phyloP scores from a whole-genome alignment of 352 stramenopile genomes.

The Phytopythium sindhum region DNA sequence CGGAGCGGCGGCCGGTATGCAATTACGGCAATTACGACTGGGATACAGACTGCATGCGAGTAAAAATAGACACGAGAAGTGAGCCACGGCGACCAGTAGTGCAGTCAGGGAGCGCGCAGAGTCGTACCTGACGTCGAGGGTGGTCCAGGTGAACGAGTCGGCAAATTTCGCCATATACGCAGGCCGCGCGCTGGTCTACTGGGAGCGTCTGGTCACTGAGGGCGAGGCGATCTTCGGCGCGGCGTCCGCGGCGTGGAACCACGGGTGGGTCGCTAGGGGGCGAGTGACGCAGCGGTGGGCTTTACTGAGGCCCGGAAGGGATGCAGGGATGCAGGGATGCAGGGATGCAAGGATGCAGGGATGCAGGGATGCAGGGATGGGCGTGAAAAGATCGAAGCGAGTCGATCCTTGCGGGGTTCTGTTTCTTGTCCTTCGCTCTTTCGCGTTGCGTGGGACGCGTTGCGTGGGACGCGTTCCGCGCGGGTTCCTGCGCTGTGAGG shows the following conservation, averaged over 20 bases:
- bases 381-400: background rate
- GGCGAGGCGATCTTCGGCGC: background rate
- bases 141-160: conserved; percentile 39
- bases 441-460: background rate
- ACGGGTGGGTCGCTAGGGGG: background rate
- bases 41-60: conserved; percentile 9
- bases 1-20: conserved; percentile 2
- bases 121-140: conserved; percentile 38
- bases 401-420: background rate
- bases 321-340: background rate
- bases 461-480: background rate
- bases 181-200: background rate
- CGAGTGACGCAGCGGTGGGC: background rate
- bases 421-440: background rate
- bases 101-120: background rate
- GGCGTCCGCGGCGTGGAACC: background rate
- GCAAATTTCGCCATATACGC: conserved; percentile 40
- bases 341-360: too few species aligned
- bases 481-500: background rate
- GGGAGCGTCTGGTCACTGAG: background rate
- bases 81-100: background rate
- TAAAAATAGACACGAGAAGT: background rate
- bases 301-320: background rate
- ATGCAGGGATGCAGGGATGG: background rate
- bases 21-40: conserved; percentile 2